Evolutionary conservation across 2,329 filamentous ascomycete species (phyloP).

Genomic region (Colletotrichum brevisporum): DNA sequence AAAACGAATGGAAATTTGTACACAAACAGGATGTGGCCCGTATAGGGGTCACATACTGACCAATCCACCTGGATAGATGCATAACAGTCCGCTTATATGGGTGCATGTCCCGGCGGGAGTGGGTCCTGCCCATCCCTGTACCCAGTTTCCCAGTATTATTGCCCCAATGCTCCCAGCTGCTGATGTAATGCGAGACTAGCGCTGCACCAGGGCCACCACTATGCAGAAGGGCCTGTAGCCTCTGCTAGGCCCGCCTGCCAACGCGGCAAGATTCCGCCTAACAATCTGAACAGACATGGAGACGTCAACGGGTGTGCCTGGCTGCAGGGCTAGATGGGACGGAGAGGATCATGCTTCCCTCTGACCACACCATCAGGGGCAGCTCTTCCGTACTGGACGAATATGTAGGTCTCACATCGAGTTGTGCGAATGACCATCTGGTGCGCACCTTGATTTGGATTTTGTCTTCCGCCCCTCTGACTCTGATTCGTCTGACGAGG

Average conservation of each 20-base stretch:
- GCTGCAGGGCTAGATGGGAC: slow-evolving; percentile 32
- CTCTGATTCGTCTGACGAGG: slow-evolving; percentile 17
- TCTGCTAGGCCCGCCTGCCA: slow-evolving; percentile 15
- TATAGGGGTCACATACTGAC: slow-evolving; percentile 30
- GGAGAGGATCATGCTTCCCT: slow-evolving; percentile 36
- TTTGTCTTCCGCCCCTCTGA: slow-evolving; percentile 3
- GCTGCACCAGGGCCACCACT: slow-evolving; percentile 1
- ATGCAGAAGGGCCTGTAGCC: slow-evolving; percentile 9
- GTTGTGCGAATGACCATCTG: slow-evolving; percentile 30
- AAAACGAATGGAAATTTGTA: slow-evolving; percentile 12
- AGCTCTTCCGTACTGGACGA: slow-evolving; percentile 11
- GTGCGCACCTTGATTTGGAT: slow-evolving; percentile 24
- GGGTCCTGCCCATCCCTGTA: slow-evolving; percentile 25
- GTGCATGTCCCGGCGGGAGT: slow-evolving; percentile 26
- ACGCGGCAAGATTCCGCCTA: slow-evolving; percentile 13
- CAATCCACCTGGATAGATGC: slow-evolving; percentile 40
- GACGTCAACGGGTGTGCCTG: slow-evolving; percentile 33
- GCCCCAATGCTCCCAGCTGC: slow-evolving; percentile 16
- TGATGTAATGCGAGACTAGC: slow-evolving; percentile 39
- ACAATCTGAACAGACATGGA: slow-evolving; percentile 27
- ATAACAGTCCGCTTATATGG: slow-evolving; percentile 40
- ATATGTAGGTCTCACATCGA: slow-evolving; percentile 38
- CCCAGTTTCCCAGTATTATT: not conserved
- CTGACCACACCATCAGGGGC: slow-evolving; percentile 30
- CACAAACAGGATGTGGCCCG: slow-evolving; percentile 38